phyloP scores from a whole-genome alignment of 2,329 filamentous ascomycete species.

The Penicillium sclerotiorum region DNA sequence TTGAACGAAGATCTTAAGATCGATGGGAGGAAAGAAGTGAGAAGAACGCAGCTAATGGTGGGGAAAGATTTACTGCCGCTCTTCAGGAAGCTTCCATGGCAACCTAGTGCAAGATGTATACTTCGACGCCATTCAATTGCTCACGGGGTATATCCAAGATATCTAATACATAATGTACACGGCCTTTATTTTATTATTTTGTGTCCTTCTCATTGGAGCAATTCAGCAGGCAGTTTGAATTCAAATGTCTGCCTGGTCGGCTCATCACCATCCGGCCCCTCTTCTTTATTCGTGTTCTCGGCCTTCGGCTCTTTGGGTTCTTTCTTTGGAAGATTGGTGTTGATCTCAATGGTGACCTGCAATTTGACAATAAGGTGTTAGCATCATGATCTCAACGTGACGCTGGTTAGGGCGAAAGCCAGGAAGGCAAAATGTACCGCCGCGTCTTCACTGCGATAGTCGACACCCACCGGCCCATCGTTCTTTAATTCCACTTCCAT shows the following conservation, averaged over 20 bases:
- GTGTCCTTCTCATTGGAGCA: constrained; percentile 23
- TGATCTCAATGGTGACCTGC: constrained; percentile 50
- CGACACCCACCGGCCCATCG: constrained; percentile 71
- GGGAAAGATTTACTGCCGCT: constrained; percentile 22
- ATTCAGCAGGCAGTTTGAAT: constrained; percentile 29
- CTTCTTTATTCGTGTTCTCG: constrained; percentile 10
- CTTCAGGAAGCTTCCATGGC: constrained; percentile 48
- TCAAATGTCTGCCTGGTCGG: constrained; percentile 19
- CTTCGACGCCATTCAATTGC: constrained; percentile 8
- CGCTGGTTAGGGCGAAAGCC: constrained; percentile 3
- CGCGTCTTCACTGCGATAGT: constrained; percentile 60
- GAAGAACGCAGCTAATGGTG: constrained; percentile 13
- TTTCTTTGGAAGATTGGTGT: constrained; percentile 48
- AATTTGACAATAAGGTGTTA: background rate
- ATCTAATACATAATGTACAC: constrained; percentile 14
- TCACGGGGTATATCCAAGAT: constrained; percentile 8
- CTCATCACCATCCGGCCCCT: constrained; percentile 7
- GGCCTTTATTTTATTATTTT: constrained; percentile 1
- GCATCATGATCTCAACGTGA: background rate
- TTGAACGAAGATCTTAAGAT: constrained; percentile 4
- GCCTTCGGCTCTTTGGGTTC: constrained; percentile 28
- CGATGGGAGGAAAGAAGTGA: constrained; percentile 10
- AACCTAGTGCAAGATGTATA: constrained; percentile 3
- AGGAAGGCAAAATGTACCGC: constrained; percentile 52
- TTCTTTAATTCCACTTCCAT: constrained; percentile 96